Percentiles rank a stretch among this genome's conserved stretches.
phyloP scores from a whole-genome alignment of 192 early-diverging fungal species.

The Coemansia sp. region DNA sequence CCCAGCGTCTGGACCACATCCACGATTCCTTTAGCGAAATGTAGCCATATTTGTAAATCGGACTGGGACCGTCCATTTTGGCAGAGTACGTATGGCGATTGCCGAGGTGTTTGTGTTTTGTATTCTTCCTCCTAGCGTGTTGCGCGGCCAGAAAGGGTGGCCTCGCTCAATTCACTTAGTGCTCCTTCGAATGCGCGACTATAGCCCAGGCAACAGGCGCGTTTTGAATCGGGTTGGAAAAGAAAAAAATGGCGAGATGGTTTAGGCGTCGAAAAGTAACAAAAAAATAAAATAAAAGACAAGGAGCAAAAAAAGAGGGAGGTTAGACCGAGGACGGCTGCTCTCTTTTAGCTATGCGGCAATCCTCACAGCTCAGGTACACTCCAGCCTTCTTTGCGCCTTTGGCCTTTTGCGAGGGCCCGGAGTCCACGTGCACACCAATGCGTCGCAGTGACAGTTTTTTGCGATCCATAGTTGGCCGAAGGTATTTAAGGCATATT shows the following conservation, averaged over 20 bases:
- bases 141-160: background rate
- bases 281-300: slow-evolving; percentile 5
- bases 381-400: background rate
- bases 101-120: background rate
- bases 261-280: slow-evolving; percentile 2
- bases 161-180: background rate
- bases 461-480: background rate
- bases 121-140: slow-evolving; percentile 4
- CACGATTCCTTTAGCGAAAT: slow-evolving; percentile 79
- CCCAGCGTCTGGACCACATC: slow-evolving; percentile 95
- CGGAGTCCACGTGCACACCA: slow-evolving; percentile 5
- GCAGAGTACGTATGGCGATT: slow-evolving; percentile 2
- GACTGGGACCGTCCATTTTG: slow-evolving; percentile 41
- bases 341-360: background rate
- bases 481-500: too few relatives aligned
- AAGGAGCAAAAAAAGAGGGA: slow-evolving; percentile 8
- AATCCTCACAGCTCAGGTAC: slow-evolving; percentile 2
- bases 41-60: slow-evolving; percentile 44
- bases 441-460: background rate
- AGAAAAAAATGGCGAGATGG: slow-evolving; percentile 6
- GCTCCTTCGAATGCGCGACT: background rate
- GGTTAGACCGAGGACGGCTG: slow-evolving; percentile 4
- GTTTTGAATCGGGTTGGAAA: background rate
- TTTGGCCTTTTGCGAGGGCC: background rate
- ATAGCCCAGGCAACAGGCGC: background rate